Evolutionary conservation across 2,329 filamentous ascomycete genomes (phyloP), one percentile per base, ranked within the genome.

Genomic region (Epichloe hybrida): DNA sequence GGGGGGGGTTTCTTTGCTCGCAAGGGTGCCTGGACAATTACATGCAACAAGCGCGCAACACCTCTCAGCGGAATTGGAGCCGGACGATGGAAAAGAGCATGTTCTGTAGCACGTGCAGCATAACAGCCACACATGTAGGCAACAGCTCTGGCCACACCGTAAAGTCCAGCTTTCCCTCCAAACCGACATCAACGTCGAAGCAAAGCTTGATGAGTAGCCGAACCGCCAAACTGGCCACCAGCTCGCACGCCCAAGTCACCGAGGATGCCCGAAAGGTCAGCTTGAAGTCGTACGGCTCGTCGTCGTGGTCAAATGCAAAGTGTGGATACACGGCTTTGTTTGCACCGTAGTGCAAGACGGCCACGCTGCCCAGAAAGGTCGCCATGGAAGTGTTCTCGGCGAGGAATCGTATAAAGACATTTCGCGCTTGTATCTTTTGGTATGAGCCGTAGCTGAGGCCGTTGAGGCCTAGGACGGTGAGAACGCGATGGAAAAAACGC

Each of bases 11-110:
- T 12, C 20, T 20, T 42, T 12, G 20, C n/a, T 42, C 21, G 20
- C 6, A 21, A 38, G 36, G 3, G 13, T 27, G 8, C 45, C n/a
- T 47, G 8, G 13, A 15, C 39, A 5, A n/a, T 4, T 21, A 6
- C 38, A 21, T 34, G 17, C 17, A 39, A 48, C 1, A 31, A 31
- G 21, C 20, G 23, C 34, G 20, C 20, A 37, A 3, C 27, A 5
- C 21, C 13, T n/a, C 39, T 52, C 50, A 54, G 36, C 40, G 52
- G 44, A 85, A 84, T 55, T 78, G 74, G 59, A 85, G 66, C 55
- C 81, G 73, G 37, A 84, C 77, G 58, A 85, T 84, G 44, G 79
- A 81, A 66, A 85, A 84, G 51, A 85, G 65, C 81, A 85, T 85
- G 62, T 84, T 85, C 66, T 85, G 81, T 64, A 84, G 61, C 48